A percentile compares a stretch with the other conserved stretches of the same genome.
Conservation (phyloP, 1,284 basidiomycete genomes). For the Neolentinus lepideus region DNA sequence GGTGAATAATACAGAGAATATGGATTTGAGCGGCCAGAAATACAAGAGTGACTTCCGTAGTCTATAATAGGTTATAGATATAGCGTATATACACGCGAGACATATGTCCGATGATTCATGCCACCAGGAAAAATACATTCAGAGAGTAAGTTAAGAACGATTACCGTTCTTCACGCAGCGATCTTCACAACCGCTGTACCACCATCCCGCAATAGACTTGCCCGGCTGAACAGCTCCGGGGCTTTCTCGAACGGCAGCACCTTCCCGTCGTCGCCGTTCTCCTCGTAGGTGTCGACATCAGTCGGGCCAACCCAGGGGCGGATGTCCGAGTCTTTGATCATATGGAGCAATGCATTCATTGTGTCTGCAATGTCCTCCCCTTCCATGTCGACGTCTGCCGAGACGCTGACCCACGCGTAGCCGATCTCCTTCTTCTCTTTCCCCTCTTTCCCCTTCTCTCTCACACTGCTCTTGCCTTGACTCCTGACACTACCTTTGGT, state of each 20-base stretch:
- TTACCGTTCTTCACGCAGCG: slow-evolving; percentile 10
- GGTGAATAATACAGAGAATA: background rate
- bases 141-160: background rate
- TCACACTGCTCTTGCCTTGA: slow-evolving; percentile 4
- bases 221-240: slow-evolving; percentile 38
- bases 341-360: slow-evolving; percentile 42
- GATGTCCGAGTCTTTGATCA: slow-evolving; percentile 3
- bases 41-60: background rate
- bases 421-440: slow-evolving; percentile 35
- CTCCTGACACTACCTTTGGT: slow-evolving; percentile 1
- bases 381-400: slow-evolving; percentile 73
- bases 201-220: slow-evolving; percentile 22
- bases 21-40: background rate
- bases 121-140: background rate
- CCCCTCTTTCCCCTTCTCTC: slow-evolving; percentile 4
- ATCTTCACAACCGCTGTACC: slow-evolving; percentile 28
- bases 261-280: slow-evolving; percentile 23
- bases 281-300: slow-evolving; percentile 21
- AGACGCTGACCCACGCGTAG: slow-evolving; percentile 69
- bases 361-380: slow-evolving; percentile 67
- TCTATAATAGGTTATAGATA: background rate
- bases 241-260: slow-evolving; percentile 53
- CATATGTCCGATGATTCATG: no score
- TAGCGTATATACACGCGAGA: background rate
- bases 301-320: background rate